phyloP scores from a whole-genome alignment of 345 rosid species.

The Jatropha curcas region DNA sequence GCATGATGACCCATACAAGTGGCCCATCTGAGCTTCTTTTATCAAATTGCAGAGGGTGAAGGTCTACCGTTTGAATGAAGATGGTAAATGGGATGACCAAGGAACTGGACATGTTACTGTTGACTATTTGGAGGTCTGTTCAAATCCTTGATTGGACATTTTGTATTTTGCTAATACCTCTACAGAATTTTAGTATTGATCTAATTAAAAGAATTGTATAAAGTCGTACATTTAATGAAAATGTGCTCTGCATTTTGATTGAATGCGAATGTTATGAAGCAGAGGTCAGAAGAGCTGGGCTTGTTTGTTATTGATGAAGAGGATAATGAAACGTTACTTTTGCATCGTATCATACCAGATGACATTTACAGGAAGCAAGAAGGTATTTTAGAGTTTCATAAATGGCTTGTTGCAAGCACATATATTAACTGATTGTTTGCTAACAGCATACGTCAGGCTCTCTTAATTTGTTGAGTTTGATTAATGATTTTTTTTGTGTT shows the following conservation, averaged over 20 bases:
- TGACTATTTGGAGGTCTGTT: slow-evolving; percentile 82
- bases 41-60: slow-evolving; percentile 70
- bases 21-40: not conserved
- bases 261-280: slow-evolving; percentile 32
- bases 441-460: not conserved
- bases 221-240: not conserved
- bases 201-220: not conserved
- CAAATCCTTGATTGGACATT: not conserved
- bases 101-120: slow-evolving; percentile 86
- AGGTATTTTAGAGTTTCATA: slow-evolving; percentile 48
- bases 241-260: slow-evolving; percentile 25
- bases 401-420: not conserved
- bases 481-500: not conserved
- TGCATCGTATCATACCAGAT: slow-evolving; percentile 76
- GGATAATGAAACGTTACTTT: slow-evolving; percentile 72
- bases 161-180: not conserved
- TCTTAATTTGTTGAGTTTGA: slow-evolving; percentile 10
- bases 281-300: slow-evolving; percentile 78
- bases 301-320: slow-evolving; percentile 85
- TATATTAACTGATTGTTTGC: not conserved
- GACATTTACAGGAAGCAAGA: slow-evolving; percentile 86
- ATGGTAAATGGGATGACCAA: slow-evolving; percentile 95
- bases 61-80: slow-evolving; percentile 66
- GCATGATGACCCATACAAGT: not conserved
- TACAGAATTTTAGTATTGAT: not conserved